phyloP scores from a whole-genome alignment of 371 early-diverging fungal species.

The Nematocida ausubeli region DNA sequence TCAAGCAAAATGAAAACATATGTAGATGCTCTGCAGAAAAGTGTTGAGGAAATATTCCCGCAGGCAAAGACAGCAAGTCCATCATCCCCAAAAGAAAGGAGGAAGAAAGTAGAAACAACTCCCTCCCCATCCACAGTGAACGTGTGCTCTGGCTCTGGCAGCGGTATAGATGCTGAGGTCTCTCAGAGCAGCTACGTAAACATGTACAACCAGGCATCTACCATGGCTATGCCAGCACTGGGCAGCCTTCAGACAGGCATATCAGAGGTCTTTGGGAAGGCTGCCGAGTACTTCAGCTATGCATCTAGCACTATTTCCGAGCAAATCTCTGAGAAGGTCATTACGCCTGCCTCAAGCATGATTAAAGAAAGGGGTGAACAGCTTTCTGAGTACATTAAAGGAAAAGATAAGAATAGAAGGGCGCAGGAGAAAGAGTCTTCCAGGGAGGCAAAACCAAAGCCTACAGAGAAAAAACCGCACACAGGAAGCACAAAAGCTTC shows the following conservation, averaged over 20 bases:
- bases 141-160: not conserved
- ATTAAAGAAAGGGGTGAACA: constrained; percentile 27
- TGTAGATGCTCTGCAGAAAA: constrained; percentile 50
- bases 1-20: constrained; percentile 53
- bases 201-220: constrained; percentile 8
- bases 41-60: constrained; percentile 52
- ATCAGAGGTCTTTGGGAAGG: constrained; percentile 11
- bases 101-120: not conserved
- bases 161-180: not conserved
- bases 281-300: constrained; percentile 45
- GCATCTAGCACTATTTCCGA: constrained; percentile 18
- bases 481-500: not conserved
- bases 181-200: constrained; percentile 13
- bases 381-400: constrained; percentile 38
- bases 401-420: constrained; percentile 10
- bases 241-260: constrained; percentile 5
- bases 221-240: not conserved
- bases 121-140: constrained; percentile 1
- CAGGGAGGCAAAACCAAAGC: not conserved
- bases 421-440: not conserved
- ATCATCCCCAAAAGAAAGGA: not conserved
- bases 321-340: constrained; percentile 47
- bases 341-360: constrained; percentile 16
- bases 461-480: not conserved
- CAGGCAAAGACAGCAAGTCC: not conserved